These are phyloP conservation scores for Botrytis medusae DNA, from an alignment of 2,329 filamentous ascomycete species.

Conservation along the genomic window DNA sequence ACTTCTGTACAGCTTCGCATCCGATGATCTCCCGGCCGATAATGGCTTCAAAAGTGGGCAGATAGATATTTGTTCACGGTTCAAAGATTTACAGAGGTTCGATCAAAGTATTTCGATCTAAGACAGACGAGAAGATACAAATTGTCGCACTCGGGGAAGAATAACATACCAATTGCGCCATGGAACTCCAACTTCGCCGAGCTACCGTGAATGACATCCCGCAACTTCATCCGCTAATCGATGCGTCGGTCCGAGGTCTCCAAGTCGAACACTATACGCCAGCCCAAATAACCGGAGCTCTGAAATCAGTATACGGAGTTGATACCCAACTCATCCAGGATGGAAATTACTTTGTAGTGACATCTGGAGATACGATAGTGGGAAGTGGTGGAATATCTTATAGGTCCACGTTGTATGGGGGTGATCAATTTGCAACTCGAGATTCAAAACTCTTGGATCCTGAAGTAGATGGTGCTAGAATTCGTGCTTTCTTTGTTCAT, in stretches of 20 bases:
- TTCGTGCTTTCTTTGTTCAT: conserved; percentile 30
- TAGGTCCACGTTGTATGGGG: conserved; percentile 27
- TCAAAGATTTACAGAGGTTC: background rate
- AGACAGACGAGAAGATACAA: background rate
- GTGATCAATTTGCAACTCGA: conserved; percentile 25
- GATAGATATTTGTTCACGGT: background rate
- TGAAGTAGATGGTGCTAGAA: conserved; percentile 24
- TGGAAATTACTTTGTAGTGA: conserved; percentile 27
- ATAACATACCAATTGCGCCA: background rate
- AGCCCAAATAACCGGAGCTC: conserved; percentile 23
- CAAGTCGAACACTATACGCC: conserved; percentile 25
- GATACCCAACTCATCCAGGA: conserved; percentile 27
- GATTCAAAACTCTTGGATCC: conserved; percentile 24
- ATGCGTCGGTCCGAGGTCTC: conserved; percentile 26
- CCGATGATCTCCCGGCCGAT: conserved; percentile 8
- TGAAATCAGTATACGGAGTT: conserved; percentile 27
- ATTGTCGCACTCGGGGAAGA: background rate
- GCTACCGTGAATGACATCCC: conserved; percentile 28
- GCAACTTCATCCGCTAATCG: conserved; percentile 24
- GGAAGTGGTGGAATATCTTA: conserved; percentile 27
- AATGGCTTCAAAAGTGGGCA: conserved; percentile 2
- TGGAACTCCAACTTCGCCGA: conserved; percentile 23
- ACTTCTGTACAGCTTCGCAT: background rate
- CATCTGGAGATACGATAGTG: conserved; percentile 13
- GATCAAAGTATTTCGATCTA: background rate